These are phyloP conservation scores for Cyclotella sp. DNA, from an alignment of 108 stramenopile species.

Conservation along the genomic window DNA sequence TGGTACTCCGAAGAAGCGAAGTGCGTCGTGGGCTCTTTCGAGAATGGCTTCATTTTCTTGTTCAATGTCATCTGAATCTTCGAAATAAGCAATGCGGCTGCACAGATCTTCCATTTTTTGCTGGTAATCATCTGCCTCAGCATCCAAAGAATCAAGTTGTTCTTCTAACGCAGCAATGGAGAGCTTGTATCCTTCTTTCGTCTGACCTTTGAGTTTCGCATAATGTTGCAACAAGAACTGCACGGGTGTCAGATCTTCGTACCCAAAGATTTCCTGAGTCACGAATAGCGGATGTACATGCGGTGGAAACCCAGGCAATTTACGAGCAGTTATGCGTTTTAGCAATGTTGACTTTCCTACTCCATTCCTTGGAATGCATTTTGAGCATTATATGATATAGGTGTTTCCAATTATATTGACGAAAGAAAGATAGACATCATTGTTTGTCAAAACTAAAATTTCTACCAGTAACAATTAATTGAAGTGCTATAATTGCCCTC, in stretches of 20 bases:
- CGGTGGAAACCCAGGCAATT: conserved; percentile 81
- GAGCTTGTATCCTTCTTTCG: conserved; percentile 25
- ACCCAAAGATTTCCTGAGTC: conserved; percentile 67
- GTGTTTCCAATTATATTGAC: neutral
- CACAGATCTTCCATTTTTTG: conserved; percentile 70
- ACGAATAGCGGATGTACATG: conserved; percentile 68
- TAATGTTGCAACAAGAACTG: conserved; percentile 54
- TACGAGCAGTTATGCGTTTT: conserved; percentile 66
- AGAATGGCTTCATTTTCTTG: conserved; percentile 12
- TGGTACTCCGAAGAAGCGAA: conserved; percentile 63
- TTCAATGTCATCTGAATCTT: conserved; percentile 50
- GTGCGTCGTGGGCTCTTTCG: conserved; percentile 42
- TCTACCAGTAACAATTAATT: too few relatives aligned
- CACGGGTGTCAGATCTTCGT: conserved; percentile 40
- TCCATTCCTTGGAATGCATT: conserved; percentile 44
- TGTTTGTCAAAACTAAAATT: conserved; percentile 24
- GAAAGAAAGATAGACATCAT: neutral
- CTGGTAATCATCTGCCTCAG: conserved; percentile 42
- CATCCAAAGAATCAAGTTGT: conserved; percentile 50
- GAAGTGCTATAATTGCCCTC: too few relatives aligned
- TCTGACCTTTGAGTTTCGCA: conserved; percentile 16
- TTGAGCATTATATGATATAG: neutral
- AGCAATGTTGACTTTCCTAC: conserved; percentile 75
- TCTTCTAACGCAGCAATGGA: conserved; percentile 48
- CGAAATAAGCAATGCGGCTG: conserved; percentile 69